Base-by-base conservation (phyloP, 192 early-diverging fungal species). In the Rhizophlyctis rosea region DNA sequence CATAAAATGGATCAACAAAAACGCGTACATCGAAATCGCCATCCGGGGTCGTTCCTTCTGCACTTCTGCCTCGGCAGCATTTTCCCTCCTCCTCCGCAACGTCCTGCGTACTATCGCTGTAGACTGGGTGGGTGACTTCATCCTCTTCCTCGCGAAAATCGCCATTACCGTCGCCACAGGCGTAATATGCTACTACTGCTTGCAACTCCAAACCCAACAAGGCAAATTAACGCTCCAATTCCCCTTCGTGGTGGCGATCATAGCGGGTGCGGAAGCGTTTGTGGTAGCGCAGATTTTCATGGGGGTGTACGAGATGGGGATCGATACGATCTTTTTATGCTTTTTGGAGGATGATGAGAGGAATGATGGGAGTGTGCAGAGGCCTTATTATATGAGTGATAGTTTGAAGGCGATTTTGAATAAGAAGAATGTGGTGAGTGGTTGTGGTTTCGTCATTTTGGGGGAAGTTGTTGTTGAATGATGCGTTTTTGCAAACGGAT, bases 371-470 rank as follows among this genome's bases (percentile, higher is more conserved):
- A 68, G 67, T 28, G 35, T 47, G n/a, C 64, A 57, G 13, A 50
- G 63, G 34, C 79, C 79, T n/a, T 81, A 73, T 50, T 77, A 67
- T 58, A 79, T 79, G 76, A n/a, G n/a, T n/a, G n/a, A n/a, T n/a
- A n/a, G n/a, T n/a, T n/a, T n/a, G n/a, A n/a, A n/a, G n/a, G n/a
- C n/a, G n/a, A n/a, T n/a, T n/a, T n/a, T n/a, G n/a, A n/a, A n/a
- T n/a, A n/a, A n/a, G n/a, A n/a, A n/a, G n/a, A n/a, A n/a, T n/a
- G n/a, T n/a, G n/a, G n/a, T n/a, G n/a, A n/a, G n/a, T n/a, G n/a
- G n/a, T n/a, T n/a, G n/a, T n/a, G n/a, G n/a, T n/a, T n/a, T n/a
- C n/a, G n/a, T n/a, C n/a, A n/a, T n/a, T n/a, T n/a, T n/a, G n/a
- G n/a, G n/a, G n/a, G n/a, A n/a, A n/a, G n/a, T n/a, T n/a, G n/a